Evolutionary conservation across 768 basidiomycete genomes (phyloP).

Genomic region (Termitomyces eurrhizus): DNA sequence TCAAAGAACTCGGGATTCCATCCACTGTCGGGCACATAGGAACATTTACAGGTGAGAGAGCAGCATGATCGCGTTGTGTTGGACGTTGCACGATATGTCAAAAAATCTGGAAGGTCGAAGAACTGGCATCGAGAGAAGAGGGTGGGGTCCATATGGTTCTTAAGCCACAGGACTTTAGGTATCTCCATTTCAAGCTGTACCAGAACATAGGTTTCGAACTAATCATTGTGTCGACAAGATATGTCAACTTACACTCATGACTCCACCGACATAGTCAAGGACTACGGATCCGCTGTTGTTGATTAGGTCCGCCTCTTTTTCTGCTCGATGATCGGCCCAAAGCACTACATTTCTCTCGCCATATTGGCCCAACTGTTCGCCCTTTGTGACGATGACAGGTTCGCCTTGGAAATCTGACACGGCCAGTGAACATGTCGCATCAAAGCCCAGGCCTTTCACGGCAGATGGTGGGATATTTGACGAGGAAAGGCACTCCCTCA

Average conservation of each 20-base stretch:
- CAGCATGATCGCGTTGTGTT: slow-evolving; percentile 79
- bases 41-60: slow-evolving; percentile 95
- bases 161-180: slow-evolving; percentile 96
- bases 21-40: slow-evolving; percentile 79
- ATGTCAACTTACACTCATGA: slow-evolving; percentile 56
- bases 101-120: slow-evolving; percentile 92
- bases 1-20: slow-evolving; percentile 91
- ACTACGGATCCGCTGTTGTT: slow-evolving; percentile 82
- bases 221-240: neutral
- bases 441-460: slow-evolving; percentile 89
- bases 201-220: neutral
- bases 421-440: slow-evolving; percentile 95
- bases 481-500: slow-evolving; percentile 58
- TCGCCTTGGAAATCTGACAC: slow-evolving; percentile 72
- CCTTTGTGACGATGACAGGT: slow-evolving; percentile 73
- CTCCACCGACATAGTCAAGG: slow-evolving; percentile 92
- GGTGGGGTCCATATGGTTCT: slow-evolving; percentile 73
- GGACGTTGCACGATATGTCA: slow-evolving; percentile 88
- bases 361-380: slow-evolving; percentile 52
- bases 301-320: slow-evolving; percentile 80
- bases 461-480: slow-evolving; percentile 50
- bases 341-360: slow-evolving; percentile 84
- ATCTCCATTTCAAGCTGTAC: slow-evolving; percentile 94
- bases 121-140: slow-evolving; percentile 76
- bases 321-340: slow-evolving; percentile 97